Percentiles rank a stretch among this genome's conserved stretches.
phyloP scores from a whole-genome alignment of 2,329 filamentous ascomycete genomes.

The Cordyceps sp. region DNA sequence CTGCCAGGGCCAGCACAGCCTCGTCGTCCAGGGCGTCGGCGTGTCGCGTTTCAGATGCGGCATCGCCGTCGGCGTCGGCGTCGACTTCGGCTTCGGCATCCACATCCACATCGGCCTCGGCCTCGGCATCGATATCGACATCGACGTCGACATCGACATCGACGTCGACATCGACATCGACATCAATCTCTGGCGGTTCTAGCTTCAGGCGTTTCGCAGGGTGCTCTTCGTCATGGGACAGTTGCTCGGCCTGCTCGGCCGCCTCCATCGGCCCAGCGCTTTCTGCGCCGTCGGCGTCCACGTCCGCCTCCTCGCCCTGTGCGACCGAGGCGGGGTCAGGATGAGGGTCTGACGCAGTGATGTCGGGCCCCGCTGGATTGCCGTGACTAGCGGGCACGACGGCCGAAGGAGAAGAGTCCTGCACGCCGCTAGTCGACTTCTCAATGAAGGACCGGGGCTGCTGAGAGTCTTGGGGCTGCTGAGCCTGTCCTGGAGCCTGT shows the following conservation, averaged over 20 bases:
- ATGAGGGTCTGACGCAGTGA: background rate
- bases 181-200: constrained; percentile 13
- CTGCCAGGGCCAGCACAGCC: constrained; percentile 29
- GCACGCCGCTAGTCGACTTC: background rate
- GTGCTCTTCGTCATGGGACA: constrained; percentile 16
- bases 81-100: too few species aligned
- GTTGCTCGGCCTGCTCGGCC: constrained; percentile 8
- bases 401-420: background rate
- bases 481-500: background rate
- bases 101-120: constrained; percentile 4
- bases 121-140: constrained; percentile 26
- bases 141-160: constrained; percentile 14
- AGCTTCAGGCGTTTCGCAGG: constrained; percentile 23
- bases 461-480: background rate
- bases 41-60: too few species aligned
- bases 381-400: background rate
- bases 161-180: constrained; percentile 1
- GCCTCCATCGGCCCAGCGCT: constrained; percentile 1
- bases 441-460: too few species aligned
- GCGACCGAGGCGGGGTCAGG: background rate
- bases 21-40: constrained; percentile 28
- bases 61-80: constrained; percentile 17
- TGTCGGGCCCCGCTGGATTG: background rate
- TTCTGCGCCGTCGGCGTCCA: constrained; percentile 3
- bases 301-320: background rate